Evolutionary conservation across 106 monocot species (phyloP), one percentile per base, ranked within the genome.

Genomic region (Chionographis japonica): DNA sequence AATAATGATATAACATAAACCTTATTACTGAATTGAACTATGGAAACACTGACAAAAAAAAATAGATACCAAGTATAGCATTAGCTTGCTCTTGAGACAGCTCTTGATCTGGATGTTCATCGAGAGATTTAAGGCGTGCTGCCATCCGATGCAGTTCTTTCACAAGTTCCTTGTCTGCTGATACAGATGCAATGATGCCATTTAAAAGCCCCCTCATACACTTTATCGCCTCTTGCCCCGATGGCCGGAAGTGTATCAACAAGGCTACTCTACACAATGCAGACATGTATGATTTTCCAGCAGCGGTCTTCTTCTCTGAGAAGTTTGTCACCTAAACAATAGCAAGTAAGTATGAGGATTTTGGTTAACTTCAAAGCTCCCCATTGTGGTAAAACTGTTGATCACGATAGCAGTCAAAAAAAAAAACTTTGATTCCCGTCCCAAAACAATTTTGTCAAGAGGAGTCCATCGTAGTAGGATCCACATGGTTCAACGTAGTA

Each of bases 151-250:
- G 72, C 14, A 97, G 61, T 61, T 92, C 92, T 76, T 81, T 89
- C 2, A 75, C 37, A 8, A 84, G 54, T 51, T 92, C 97, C 70
- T 78, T 93, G 55, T 98, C 87, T 14, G 43, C 13, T 38, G 79
- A 69, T 11, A 57, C 78, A 12, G 55, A 71, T 60, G 64, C 12
- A 12, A 81, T 78, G 74, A 92, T 75, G 54, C 56, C n/a, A 15
- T 76, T 82, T 7, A 97, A 42, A 18, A 97, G 70, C 13, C 77
- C 77, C 56, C 92, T 73, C 92, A 92, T 88, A 77, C 79, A 92
- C 69, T 90, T 97, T 39, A 97, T 80, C 40, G 84, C 89, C 40
- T 72, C 72, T 63, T 89, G 92, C 75, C 92, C 80, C 0, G 80
- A 80, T 38, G 71, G 60, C 37, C 83, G 67, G 66, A 98, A 98